These are phyloP conservation scores for Leishmania guyanensis DNA, from an alignment of 208 protist genomes.

Conservation along the genomic window DNA sequence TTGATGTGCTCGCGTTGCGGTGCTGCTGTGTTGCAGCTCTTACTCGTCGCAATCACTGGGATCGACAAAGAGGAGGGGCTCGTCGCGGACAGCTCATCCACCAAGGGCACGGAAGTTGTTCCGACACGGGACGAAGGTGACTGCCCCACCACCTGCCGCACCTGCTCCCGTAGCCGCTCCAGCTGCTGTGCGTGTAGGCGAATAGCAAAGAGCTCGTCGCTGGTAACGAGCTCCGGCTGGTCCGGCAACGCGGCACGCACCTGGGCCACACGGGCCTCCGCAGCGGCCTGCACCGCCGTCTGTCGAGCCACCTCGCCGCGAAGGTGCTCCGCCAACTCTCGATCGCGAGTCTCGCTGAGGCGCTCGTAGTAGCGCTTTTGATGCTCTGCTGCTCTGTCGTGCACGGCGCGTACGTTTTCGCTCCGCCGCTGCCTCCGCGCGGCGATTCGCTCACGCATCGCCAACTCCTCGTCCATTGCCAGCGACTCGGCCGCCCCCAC, in stretches of 20 bases:
- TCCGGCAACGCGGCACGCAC: constrained; percentile 1
- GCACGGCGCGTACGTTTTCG: neutral
- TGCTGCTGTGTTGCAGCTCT: neutral
- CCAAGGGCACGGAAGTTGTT: neutral
- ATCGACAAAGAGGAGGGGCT: neutral
- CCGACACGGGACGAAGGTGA: neutral
- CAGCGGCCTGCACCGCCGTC: constrained; percentile 10
- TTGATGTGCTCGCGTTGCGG: no score
- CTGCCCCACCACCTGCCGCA: neutral
- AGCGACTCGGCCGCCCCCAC: constrained; percentile 1
- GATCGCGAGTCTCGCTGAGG: constrained; percentile 6
- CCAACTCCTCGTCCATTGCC: constrained; percentile 29
- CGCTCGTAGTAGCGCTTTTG: neutral
- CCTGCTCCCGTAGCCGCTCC: constrained; percentile 9
- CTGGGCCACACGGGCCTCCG: constrained; percentile 17
- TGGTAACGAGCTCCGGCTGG: neutral
- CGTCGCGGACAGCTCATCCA: neutral
- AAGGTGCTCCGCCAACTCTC: constrained; percentile 3
- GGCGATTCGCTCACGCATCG: constrained; percentile 19
- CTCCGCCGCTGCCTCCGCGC: constrained; percentile 6
- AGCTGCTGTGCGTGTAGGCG: constrained; percentile 24
- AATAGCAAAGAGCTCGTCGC: constrained; percentile 17
- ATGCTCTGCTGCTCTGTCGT: neutral
- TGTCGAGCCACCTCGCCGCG: neutral
- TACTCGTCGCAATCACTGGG: neutral